Conservation (phyloP, 768 basidiomycete genomes). For the Calocera cornea region DNA sequence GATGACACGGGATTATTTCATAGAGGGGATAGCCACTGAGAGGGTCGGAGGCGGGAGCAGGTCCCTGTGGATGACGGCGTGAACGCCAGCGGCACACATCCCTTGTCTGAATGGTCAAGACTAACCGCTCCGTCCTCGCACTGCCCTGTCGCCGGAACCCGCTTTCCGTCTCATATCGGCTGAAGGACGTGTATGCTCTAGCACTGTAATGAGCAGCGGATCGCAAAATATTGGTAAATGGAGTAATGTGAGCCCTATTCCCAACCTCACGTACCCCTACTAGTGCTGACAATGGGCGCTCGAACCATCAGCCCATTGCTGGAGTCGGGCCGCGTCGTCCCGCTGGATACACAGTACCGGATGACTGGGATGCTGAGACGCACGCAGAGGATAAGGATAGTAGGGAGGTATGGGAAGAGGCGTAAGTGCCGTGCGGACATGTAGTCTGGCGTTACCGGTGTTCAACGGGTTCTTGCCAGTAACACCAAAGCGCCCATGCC, state of each 20-base stretch:
- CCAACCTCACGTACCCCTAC: not conserved
- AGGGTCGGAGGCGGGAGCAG: not conserved
- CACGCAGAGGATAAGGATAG: not conserved
- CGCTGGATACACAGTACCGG: not conserved
- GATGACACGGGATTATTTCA: not conserved
- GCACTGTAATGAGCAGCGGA: not conserved
- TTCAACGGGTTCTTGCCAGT: not conserved
- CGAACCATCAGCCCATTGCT: not conserved
- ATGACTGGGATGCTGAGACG: not conserved
- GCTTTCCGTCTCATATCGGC: not conserved
- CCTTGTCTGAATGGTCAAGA: not conserved
- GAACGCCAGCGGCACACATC: not conserved
- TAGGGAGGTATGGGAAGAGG: not conserved
- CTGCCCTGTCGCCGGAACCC: not conserved
- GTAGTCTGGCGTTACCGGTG: too few relatives aligned
- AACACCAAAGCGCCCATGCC: not conserved
- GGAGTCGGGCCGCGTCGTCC: not conserved
- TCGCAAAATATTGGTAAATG: not conserved
- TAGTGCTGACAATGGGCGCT: not conserved
- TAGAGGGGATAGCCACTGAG: not conserved
- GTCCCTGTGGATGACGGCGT: not conserved
- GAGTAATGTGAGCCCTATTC: not conserved
- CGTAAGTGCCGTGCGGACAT: too few relatives aligned
- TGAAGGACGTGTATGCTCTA: not conserved
- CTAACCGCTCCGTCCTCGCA: not conserved